phyloP scores from a whole-genome alignment of 345 rosid species.

The Eucalyptus cladocalyx region DNA sequence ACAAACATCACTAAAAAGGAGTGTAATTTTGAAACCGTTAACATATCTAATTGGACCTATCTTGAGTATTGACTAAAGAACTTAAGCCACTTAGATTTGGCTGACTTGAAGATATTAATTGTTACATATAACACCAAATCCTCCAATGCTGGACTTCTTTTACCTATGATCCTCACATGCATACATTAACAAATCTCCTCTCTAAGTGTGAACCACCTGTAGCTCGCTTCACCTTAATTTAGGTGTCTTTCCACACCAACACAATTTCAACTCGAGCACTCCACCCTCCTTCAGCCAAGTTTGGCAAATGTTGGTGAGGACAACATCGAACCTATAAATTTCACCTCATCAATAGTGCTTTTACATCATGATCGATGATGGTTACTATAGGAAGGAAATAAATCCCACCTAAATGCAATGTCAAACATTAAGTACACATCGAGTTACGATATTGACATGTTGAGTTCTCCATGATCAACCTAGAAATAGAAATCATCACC shows the following conservation, averaged over 20 bases:
- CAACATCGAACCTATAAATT: neutral
- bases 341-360: neutral
- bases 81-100: neutral
- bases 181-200: neutral
- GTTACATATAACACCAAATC: neutral
- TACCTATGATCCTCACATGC: neutral
- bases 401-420: neutral
- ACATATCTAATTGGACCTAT: neutral
- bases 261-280: neutral
- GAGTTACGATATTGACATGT: neutral
- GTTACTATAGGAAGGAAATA: neutral
- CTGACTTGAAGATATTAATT: neutral
- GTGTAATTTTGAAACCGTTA: neutral
- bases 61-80: neutral
- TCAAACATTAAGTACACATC: neutral
- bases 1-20: neutral
- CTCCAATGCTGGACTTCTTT: neutral
- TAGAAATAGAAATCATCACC: neutral
- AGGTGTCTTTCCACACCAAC: neutral
- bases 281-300: neutral
- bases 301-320: neutral
- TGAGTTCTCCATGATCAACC: neutral
- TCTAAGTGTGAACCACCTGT: neutral
- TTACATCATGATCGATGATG: neutral
- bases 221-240: neutral